Evolutionary conservation across 1,284 basidiomycete genomes (phyloP).

Genomic region (Neonothopanus nambi): DNA sequence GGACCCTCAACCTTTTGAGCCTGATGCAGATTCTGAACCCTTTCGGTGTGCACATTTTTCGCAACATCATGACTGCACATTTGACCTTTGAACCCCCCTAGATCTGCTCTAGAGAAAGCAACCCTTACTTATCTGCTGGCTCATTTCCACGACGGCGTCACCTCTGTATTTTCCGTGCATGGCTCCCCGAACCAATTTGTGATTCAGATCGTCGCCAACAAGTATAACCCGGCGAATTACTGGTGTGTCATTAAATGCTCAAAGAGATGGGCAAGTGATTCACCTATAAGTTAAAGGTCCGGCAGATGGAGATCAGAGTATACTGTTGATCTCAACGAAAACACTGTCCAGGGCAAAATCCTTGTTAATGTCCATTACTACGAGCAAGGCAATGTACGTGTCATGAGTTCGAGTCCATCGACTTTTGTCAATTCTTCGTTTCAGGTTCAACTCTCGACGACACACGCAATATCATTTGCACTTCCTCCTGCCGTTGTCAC

Average conservation of each 20-base stretch:
- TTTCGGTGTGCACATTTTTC: conserved; percentile 60
- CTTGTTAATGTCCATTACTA: conserved; percentile 92
- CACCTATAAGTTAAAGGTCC: conserved; percentile 55
- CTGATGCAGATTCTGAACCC: conserved; percentile 66
- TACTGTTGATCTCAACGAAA: conserved; percentile 55
- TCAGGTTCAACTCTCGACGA: conserved; percentile 86
- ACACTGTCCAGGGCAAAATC: conserved; percentile 63
- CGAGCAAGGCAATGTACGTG: conserved; percentile 87
- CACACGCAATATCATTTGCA: conserved; percentile 63
- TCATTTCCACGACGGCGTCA: conserved; percentile 78
- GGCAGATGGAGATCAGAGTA: conserved; percentile 92
- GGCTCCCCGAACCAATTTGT: conserved; percentile 52
- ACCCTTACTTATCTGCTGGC: conserved; percentile 71
- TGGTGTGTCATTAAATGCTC: conserved; percentile 56
- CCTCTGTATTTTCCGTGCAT: conserved; percentile 63
- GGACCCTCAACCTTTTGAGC: conserved; percentile 63
- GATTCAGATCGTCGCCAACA: conserved; percentile 87
- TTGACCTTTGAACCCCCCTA: conserved; percentile 29
- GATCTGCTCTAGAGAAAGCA: conserved; percentile 68
- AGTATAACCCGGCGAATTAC: conserved; percentile 90
- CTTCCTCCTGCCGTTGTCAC: conserved; percentile 60
- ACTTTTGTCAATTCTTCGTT: conserved; percentile 9
- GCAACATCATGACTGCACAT: conserved; percentile 5
- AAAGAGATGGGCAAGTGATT: conserved; percentile 5
- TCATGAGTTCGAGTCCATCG: conserved; percentile 4